Base-by-base conservation (phyloP, 257 asterid genomes). In the Verbascum thapsus region DNA sequence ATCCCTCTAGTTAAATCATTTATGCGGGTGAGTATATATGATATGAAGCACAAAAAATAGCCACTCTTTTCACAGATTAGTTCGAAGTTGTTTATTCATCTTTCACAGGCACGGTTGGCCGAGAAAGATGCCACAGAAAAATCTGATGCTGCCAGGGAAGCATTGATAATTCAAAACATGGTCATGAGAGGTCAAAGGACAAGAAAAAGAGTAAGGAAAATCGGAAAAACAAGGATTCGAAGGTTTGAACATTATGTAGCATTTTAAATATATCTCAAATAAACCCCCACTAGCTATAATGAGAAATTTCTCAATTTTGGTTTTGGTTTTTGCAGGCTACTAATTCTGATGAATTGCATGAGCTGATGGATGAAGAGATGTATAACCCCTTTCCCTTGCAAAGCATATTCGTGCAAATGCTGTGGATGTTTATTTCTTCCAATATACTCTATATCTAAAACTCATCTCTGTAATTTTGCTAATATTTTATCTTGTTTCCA, bases 111-210 rank as follows among this genome's bases (percentile, higher is more conserved):
- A 11, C 81, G 76, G 61, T 70, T 94, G 76, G 95, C 97, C 3
- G 96, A 87, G 78, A 94, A 84, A 84, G 97, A 90, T 76, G 99
- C 99, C 41, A 87, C 88, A 34, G 88, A 87, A 79, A 94, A 88
- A 78, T 90, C 99, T 68, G 97, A 94, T 78, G 97, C 99, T 58
- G 94, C 88, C 38, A 85, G 97, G 63, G 97, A 90, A 77, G 92
- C 92, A 43, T 84, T 74, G 95, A 90, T 64, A 74, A 69, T 79
- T 70, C 74, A 44, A 87, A 80, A 71, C 90, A 83, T 41, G 58
- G 54, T 39, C 81, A 81, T 56, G 97, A 82, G 50, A 92, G 72
- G 86, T 38, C 80, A 5, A 92, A 81, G 81, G 96, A 92, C 66
- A 94, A 78, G 91, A 94, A 81, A 74, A 94, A 76, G 77, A 81